Evolutionary conservation across 108 stramenopile genomes (phyloP).

Genomic region (Cyclostephanos invisitatus): DNA sequence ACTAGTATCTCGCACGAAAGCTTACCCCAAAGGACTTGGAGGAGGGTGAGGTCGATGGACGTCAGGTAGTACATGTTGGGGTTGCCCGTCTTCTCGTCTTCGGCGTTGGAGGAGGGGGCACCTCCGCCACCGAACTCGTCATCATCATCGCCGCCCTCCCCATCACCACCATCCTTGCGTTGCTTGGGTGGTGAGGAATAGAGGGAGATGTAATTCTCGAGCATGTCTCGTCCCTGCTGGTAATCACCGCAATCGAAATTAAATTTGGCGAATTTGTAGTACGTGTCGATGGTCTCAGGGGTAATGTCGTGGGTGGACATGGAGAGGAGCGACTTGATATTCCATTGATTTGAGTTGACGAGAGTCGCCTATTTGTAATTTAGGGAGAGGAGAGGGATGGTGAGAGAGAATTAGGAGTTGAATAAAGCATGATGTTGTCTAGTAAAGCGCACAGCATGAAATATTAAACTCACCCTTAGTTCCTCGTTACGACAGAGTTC

Average conservation of each 20-base stretch:
- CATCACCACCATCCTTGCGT: conserved; percentile 48
- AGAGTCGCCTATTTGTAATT: conserved; percentile 58
- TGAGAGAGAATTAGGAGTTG: conserved; percentile 6
- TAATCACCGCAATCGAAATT: conserved; percentile 96
- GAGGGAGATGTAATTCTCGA: conserved; percentile 87
- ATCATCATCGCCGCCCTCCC: conserved; percentile 62
- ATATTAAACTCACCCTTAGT: conserved; percentile 65
- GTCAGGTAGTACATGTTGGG: conserved; percentile 81
- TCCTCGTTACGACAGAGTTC: conserved; percentile 75
- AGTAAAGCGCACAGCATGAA: not conserved
- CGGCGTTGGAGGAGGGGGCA: conserved; percentile 24
- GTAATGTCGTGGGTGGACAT: conserved; percentile 62
- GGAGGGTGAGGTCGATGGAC: conserved; percentile 59
- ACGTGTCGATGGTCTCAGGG: conserved; percentile 70
- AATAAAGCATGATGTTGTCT: not conserved
- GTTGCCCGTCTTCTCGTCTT: conserved; percentile 70
- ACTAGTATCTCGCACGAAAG: conserved; percentile 89
- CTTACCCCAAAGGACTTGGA: conserved; percentile 92
- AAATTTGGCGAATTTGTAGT: conserved; percentile 87
- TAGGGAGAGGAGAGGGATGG: not conserved
- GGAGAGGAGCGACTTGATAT: conserved; percentile 58
- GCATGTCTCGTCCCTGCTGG: conserved; percentile 72
- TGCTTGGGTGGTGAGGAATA: conserved; percentile 68
- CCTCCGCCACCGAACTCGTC: conserved; percentile 34
- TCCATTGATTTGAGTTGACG: conserved; percentile 76